Percentiles rank a stretch among this genome's conserved stretches.
Evolutionary conservation across 257 asterid genomes (phyloP).

Genomic region (Thymus quinquecostatus): DNA sequence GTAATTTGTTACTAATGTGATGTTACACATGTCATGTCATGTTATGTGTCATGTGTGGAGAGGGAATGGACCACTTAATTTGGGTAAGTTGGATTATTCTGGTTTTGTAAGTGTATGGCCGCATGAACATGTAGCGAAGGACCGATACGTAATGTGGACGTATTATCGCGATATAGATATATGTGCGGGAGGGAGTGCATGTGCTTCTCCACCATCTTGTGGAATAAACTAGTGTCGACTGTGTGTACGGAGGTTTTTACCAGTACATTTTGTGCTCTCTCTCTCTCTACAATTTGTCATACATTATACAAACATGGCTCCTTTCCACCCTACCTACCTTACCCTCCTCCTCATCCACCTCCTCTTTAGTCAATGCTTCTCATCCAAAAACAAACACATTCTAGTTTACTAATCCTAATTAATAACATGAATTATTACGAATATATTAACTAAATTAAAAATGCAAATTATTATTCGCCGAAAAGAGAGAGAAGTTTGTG

Average conservation of each 20-base stretch:
- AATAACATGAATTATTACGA: too few species aligned
- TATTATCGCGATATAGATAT: too few species aligned
- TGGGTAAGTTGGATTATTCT: neutral
- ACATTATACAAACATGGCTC: constrained; percentile 25
- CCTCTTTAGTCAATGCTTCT: constrained; percentile 35
- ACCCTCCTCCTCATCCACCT: neutral
- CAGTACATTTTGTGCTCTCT: neutral
- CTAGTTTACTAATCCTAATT: neutral
- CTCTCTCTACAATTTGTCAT: constrained; percentile 13
- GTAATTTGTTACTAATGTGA: too few species aligned
- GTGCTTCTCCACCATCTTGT: neutral
- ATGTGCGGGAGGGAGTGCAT: neutral
- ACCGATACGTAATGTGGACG: neutral
- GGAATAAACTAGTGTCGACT: neutral
- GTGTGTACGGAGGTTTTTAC: neutral
- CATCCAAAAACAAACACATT: neutral
- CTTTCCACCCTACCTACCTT: constrained; percentile 21
- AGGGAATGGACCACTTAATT: neutral
- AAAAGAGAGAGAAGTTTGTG: neutral
- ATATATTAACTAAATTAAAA: too few species aligned
- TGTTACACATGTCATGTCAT: neutral
- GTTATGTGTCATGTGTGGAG: neutral
- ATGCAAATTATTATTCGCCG: neutral
- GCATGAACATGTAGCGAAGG: neutral
- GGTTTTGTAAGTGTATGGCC: too few species aligned